These are phyloP conservation scores for Hortaea werneckii DNA, from an alignment of 2,329 filamentous ascomycete species.

Conservation along the genomic window DNA sequence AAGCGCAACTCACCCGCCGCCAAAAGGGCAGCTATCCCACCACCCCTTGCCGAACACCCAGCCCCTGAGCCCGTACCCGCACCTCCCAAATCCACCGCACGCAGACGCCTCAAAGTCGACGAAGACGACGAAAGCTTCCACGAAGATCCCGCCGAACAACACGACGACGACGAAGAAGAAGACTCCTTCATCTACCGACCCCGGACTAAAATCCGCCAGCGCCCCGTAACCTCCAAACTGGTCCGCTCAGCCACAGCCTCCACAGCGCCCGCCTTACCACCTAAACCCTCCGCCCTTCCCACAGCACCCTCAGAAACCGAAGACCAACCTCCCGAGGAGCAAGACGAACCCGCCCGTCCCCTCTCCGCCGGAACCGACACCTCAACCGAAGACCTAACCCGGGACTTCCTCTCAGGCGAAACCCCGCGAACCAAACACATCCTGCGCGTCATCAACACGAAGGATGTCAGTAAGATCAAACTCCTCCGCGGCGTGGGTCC, in stretches of 20 bases:
- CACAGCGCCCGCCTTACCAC: too few species aligned
- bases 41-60: too few species aligned
- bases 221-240: slow-evolving; percentile 6
- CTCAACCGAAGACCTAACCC: slow-evolving; percentile 14
- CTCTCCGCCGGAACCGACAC: slow-evolving; percentile 7
- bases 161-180: slow-evolving; percentile 24
- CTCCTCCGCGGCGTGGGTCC: slow-evolving; percentile 59
- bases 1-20: slow-evolving; percentile 3
- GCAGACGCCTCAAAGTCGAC: not conserved
- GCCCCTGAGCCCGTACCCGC: too few species aligned
- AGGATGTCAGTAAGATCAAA: slow-evolving; percentile 55
- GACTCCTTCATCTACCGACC: slow-evolving; percentile 25
- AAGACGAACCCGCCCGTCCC: slow-evolving; percentile 8
- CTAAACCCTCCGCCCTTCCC: not conserved
- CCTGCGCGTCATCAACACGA: slow-evolving; percentile 63
- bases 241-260: slow-evolving; percentile 5
- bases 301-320: slow-evolving; percentile 1
- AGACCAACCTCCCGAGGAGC: too few species aligned
- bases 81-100: not conserved
- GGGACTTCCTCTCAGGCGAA: slow-evolving; percentile 14
- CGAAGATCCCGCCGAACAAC: slow-evolving; percentile 23
- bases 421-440: slow-evolving; percentile 53
- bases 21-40: not conserved
- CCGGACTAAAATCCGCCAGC: slow-evolving; percentile 25
- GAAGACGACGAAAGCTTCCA: slow-evolving; percentile 32